Evolutionary conservation across 2,329 filamentous ascomycete species (phyloP).

Genomic region (Drechslerella stenobrocha): DNA sequence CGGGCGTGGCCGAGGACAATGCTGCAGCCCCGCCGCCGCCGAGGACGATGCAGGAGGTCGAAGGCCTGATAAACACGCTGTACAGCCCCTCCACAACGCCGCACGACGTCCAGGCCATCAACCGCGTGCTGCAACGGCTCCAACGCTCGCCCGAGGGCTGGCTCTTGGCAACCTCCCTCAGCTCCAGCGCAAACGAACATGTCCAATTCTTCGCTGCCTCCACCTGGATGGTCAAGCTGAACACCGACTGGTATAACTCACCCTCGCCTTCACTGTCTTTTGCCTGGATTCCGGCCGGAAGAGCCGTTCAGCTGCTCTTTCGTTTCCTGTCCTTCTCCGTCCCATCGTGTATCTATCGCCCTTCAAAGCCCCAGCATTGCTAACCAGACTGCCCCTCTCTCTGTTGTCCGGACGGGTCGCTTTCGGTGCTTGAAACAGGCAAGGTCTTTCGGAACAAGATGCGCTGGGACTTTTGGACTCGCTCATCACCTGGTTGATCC

Average conservation of each 20-base stretch:
- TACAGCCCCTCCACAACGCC: constrained; percentile 53
- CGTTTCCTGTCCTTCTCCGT: background rate
- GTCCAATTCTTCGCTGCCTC: constrained; percentile 90
- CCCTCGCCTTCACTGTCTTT: background rate
- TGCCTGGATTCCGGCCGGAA: background rate
- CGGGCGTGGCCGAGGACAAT: constrained; percentile 37
- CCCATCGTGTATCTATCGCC: background rate
- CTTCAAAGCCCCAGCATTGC: background rate
- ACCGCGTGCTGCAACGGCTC: constrained; percentile 75
- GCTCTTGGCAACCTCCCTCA: constrained; percentile 76
- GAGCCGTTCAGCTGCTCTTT: background rate
- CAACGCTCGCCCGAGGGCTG: constrained; percentile 82
- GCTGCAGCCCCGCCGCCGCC: constrained; percentile 50
- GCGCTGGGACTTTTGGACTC: constrained; percentile 65
- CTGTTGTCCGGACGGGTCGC: constrained; percentile 9
- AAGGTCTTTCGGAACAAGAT: constrained; percentile 62
- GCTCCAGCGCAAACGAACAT: constrained; percentile 70
- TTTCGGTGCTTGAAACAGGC: constrained; percentile 47
- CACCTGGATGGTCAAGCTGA: constrained; percentile 91
- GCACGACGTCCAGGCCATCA: constrained; percentile 61
- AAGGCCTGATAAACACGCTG: constrained; percentile 55
- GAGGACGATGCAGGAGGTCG: constrained; percentile 58
- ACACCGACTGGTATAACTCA: constrained; percentile 73
- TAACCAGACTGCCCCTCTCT: constrained; percentile 13
- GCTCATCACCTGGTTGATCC: constrained; percentile 67